Evolutionary conservation across 345 rosid genomes (phyloP), one percentile per base, ranked within the genome.

Genomic region (Moricandia moricandioides): DNA sequence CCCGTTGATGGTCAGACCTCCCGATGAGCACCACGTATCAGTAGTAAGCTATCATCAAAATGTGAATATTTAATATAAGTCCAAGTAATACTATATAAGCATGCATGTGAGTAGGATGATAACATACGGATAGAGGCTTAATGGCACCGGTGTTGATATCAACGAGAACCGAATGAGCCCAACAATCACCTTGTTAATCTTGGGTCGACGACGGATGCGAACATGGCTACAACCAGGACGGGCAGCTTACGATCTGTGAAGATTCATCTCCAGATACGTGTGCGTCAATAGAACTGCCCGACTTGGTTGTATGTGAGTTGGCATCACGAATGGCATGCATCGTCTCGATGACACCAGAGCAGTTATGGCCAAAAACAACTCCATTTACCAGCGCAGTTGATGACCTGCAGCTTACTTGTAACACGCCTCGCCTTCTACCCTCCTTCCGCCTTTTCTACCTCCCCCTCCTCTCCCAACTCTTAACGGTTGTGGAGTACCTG

Each of bases 11-110:
- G 84, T 79, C 7, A 95, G 82, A 29, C 96, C 97, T 64, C 99
- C 99, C 0, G 97, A 95, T 9, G 99, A 95, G 66, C 99, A 95
- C 99, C 99, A 95, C 10, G 99, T 91, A 67, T 95, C 99, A 0
- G 89, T 87, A 16, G 72, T 7, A 12, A 89, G 83, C 97, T 89
- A 74, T 58, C 56, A 57, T 54, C 12, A 71, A 66, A 51, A 71
- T 47, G 63, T 58, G 39, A 58, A 71, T 60, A 61, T 51, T 40
- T 64, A 56, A 18, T n/a, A 9, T 57, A 62, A 69, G 59, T 55
- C 17, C 79, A 39, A 18, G 64, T 37, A 34, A 51, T 39, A 30
- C 8, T n/a, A 45, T 27, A 13, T 31, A 54, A 16, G 6, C 2
- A 30, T 6, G 60, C 7, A 16, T 30, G 18, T 33, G 17, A 12